Evolutionary conservation across 306 rosid genomes (phyloP), one percentile per base, ranked within the genome.

Genomic region (Dalbergia oliveri): DNA sequence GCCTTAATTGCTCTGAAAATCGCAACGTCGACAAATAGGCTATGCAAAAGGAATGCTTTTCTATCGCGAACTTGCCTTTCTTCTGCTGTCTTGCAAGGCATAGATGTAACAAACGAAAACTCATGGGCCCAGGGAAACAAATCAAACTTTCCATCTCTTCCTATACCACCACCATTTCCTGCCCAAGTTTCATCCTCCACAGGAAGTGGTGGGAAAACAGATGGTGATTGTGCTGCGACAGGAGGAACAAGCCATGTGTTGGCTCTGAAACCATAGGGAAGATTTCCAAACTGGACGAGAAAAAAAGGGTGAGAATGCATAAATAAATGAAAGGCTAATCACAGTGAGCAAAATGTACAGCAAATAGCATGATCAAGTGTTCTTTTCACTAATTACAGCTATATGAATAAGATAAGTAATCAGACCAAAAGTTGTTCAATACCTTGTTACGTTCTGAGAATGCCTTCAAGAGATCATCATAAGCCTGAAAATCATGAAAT

Each of bases 191-290:
- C 93, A 76, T 93, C 99, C 86, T 95, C 99, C 82, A 82, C 73
- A 0, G 98, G 99, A 49, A 93, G 96, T 57, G 92, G 87, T 86
- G 93, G 89, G 82, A 95, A 95, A 77, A 59, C 74, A 7, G 90
- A 83, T 9, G 88, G 96, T 1, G 84, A 79, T 71, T 89, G 96
- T n/a, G 94, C 97, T 62, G 91, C 88, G 70, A 89, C 51, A n/a
- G 98, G 97, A 56, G 98, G 97, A 75, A 90, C 98, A 70, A 95
- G 98, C 99, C 99, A 95, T 1, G 99, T 93, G 88, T 95, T 95
- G 69, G 97, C 93, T 91, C 98, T 82, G 76, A 95, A 91, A 75
- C 99, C 99, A 58, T 84, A 95, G 41, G 99, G 97, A 59, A 95
- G 97, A 87, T 95, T 95, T 69, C 98, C 99, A 85, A 95, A 95